Base-by-base conservation (phyloP, 2,329 filamentous ascomycete genomes). In the Tolypocladium paradoxum region DNA sequence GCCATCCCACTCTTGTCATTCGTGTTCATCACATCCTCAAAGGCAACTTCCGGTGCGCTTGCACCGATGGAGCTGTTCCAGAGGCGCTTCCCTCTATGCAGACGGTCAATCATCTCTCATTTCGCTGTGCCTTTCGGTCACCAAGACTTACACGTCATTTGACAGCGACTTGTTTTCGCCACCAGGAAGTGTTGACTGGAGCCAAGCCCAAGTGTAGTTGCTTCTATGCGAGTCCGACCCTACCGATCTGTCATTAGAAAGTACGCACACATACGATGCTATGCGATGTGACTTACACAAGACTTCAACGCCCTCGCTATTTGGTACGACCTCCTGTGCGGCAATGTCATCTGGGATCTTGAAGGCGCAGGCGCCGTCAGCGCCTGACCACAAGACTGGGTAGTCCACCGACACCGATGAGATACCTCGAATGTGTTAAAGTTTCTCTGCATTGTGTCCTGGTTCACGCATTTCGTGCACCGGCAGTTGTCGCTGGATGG, bases 181-280 rank as follows among this genome's bases (percentile, higher is more conserved):
- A 6, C 48, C 47, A 18, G 49, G 46, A 9, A 59, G 35, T 6
- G 54, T 55, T 11, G 57, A 50, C 31, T 49, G 50, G 68, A 68
- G 53, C 73, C 61, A 54, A 88, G 72, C 73, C 76, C 79, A 84
- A 1, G 75, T 65, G 64, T 90, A 95, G 27, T 74, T 68, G 68
- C 87, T 90, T 46, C 74, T 64, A 66, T 95, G 90, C 1, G 74
- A 75, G 64, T 87, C 84, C 55, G 77, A 77, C 85, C 85, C 85
- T 88, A n/a, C 16, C 16, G 7, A n/a, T 51, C 12, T 60, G 55
- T 48, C 12, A 27, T 33, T 22, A 50, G 9, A 18, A 3, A 22
- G 14, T 2, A 12, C 2, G 14, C 9, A 8, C 18, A 18, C 29
- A 18, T 9, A 5, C 7, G 4, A 12, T 2, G 2, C 2, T 1